phyloP scores from a whole-genome alignment of 768 basidiomycete genomes.

The Xanthoconium purpureum region DNA sequence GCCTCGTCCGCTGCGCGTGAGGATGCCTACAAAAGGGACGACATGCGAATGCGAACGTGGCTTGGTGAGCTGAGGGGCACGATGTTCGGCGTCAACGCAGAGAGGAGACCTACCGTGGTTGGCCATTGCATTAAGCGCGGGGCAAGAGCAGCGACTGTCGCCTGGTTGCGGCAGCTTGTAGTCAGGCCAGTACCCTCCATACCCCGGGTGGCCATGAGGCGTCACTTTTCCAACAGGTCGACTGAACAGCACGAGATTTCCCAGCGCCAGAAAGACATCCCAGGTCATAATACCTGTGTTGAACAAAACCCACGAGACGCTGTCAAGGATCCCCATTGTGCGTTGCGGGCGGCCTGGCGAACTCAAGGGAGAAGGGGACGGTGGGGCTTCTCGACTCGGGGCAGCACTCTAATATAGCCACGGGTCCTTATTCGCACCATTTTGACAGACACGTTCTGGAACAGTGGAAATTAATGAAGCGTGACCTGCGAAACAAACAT shows the following conservation, averaged over 20 bases:
- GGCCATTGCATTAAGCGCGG: constrained; percentile 76
- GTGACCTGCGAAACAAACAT: not conserved
- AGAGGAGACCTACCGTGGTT: constrained; percentile 63
- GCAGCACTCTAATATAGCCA: constrained; percentile 4
- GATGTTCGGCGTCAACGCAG: not conserved
- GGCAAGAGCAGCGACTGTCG: constrained; percentile 72
- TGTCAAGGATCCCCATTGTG: constrained; percentile 15
- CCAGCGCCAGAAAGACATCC: constrained; percentile 21
- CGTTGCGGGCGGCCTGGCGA: not conserved
- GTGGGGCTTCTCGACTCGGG: not conserved
- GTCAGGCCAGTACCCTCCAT: constrained; percentile 69
- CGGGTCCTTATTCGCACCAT: not conserved
- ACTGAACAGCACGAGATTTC: constrained; percentile 18
- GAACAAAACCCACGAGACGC: constrained; percentile 8
- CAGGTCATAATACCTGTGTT: constrained; percentile 11
- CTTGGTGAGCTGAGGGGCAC: no score
- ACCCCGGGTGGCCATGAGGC: constrained; percentile 52
- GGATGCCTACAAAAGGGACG: constrained; percentile 29
- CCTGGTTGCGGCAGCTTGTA: constrained; percentile 54
- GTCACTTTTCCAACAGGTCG: constrained; percentile 50
- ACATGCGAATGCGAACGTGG: not conserved
- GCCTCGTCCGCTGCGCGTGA: constrained; percentile 64
- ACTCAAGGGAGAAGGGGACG: not conserved
- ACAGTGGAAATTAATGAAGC: not conserved
- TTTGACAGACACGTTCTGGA: not conserved